Evolutionary conservation across 2,329 filamentous ascomycete genomes (phyloP), one percentile per base, ranked within the genome.

Genomic region (Penicillium expansum): DNA sequence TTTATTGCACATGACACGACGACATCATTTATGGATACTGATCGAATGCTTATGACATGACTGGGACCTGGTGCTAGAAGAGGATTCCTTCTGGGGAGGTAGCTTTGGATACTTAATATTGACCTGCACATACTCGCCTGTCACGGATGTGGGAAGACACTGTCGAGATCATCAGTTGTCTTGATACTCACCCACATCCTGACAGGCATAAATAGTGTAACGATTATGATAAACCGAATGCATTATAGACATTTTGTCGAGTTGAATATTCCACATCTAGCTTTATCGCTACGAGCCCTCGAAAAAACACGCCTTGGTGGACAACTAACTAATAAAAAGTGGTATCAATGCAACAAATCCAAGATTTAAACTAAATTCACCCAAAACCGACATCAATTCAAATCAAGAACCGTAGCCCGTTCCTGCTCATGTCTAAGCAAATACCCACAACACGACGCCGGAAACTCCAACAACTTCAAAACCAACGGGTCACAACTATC

Each of bases 391-490:
- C 13, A 58, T 42, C 24, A 62, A 20, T 39, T 56, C 52, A 44
- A 30, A 20, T 55, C 53, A 16, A 63, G 38, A 29, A 52, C 52
- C 30, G 54, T 29, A 22, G 14, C 37, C 24, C n/a, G 10, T 35
- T 67, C 63, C 51, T 63, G 62, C 39, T 68, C 64, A 63, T 69
- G 63, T 6, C 49, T 55, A 7, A 72, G 58, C 9, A 65, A 16
- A 63, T 74, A 74, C 9, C 73, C 72, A 62, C 72, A 72, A 18
- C 57, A 55, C 24, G 63, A 51, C 0, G 72, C 71, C 3, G 73
- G 74, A 61, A 72, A 73, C 51, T 69, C 68, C 38, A 75, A 47
- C 51, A 73, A 49, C 16, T 59, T 57, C 41, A 71, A 49, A 18
- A 74, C 62, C 11, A 62, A 58, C 18, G 67, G 62, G 54, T 72